Conservation (phyloP, 495 filamentous ascomycete species). For the Aspergillus hancockii region DNA sequence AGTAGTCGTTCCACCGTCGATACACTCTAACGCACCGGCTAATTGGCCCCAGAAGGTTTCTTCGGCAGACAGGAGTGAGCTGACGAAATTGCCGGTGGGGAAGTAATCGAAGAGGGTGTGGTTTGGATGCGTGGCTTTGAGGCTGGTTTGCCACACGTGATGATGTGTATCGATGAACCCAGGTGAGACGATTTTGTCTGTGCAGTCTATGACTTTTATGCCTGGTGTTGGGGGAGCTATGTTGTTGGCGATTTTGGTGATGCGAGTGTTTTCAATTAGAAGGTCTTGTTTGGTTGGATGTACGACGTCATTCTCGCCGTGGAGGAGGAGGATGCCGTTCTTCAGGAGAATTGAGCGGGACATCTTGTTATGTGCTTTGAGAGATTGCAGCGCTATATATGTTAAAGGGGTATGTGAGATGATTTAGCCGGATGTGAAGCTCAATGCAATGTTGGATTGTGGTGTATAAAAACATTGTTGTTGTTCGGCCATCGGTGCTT, state of each 20-base stretch:
- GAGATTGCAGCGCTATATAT: no score
- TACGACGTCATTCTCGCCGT: neutral
- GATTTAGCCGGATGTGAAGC: no score
- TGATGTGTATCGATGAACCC: constrained; percentile 63
- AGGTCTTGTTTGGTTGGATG: neutral
- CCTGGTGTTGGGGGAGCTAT: constrained; percentile 15
- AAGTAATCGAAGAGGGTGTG: constrained; percentile 44
- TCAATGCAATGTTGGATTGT: no score
- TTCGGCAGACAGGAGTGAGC: constrained; percentile 27
- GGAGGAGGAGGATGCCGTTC: neutral
- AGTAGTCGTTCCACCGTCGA: constrained; percentile 60
- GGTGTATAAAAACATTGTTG: no score
- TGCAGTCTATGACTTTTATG: constrained; percentile 49
- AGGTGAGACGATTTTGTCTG: constrained; percentile 55
- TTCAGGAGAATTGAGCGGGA: neutral
- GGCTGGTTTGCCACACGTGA: constrained; percentile 59
- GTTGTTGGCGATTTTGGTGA: constrained; percentile 23
- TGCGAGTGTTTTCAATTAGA: constrained; percentile 34
- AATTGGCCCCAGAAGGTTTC: constrained; percentile 58
- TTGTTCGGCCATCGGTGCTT: no score
- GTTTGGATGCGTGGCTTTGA: constrained; percentile 43
- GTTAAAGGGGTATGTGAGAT: no score
- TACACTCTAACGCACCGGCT: constrained; percentile 49
- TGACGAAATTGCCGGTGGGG: constrained; percentile 24
- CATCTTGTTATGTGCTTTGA: no score